Conservation (phyloP, 129 eudicot genomes). For the Centaurea solstitialis region DNA sequence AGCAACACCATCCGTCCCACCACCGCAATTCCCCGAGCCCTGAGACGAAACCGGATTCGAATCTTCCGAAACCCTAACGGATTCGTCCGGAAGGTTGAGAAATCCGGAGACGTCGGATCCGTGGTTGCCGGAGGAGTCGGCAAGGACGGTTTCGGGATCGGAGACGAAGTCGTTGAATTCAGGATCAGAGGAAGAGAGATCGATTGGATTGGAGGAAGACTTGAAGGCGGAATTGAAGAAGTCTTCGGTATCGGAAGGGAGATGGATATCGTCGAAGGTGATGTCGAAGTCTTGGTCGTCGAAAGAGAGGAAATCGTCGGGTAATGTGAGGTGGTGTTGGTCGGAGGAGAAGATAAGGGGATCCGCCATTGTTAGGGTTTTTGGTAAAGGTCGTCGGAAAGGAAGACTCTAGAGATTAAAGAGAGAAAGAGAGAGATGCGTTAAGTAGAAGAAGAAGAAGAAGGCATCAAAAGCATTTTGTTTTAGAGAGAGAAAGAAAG, state of each 20-base stretch:
- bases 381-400: slow-evolving; percentile 18
- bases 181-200: slow-evolving; percentile 20
- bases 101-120: slow-evolving; percentile 33
- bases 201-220: slow-evolving; percentile 4
- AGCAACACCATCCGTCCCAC: slow-evolving; percentile 40
- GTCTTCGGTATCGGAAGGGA: slow-evolving; percentile 46
- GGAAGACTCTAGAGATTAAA: slow-evolving; percentile 13
- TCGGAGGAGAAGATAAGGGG: slow-evolving; percentile 54
- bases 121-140: slow-evolving; percentile 4
- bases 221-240: slow-evolving; percentile 28
- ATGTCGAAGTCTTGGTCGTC: slow-evolving; percentile 48
- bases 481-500: too few species aligned
- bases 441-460: not conserved
- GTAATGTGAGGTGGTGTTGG: slow-evolving; percentile 29
- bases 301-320: slow-evolving; percentile 27
- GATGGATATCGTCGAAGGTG: slow-evolving; percentile 56
- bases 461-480: not conserved
- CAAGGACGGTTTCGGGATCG: slow-evolving; percentile 22
- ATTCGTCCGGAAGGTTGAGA: slow-evolving; percentile 30
- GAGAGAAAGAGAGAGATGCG: not conserved
- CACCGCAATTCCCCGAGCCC: slow-evolving; percentile 57
- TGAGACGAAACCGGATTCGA: slow-evolving; percentile 49
- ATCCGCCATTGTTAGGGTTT: slow-evolving; percentile 55
- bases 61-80: slow-evolving; percentile 14
- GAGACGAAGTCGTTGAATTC: slow-evolving; percentile 17